Conservation (phyloP, 1,284 basidiomycete species). For the Sparassis latifolia region DNA sequence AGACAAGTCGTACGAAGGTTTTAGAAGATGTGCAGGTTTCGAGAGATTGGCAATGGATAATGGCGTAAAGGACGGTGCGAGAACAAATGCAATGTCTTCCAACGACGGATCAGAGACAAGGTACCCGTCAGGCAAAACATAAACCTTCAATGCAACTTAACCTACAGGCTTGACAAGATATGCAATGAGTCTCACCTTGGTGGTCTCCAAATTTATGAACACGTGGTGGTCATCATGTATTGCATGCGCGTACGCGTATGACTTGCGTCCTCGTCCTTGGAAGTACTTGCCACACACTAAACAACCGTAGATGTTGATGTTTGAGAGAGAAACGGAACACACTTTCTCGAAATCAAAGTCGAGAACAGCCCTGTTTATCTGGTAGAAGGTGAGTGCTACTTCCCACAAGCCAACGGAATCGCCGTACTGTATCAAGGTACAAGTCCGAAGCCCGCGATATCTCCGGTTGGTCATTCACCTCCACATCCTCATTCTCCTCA, state of each 20-base stretch:
- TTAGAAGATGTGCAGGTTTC: constrained; percentile 54
- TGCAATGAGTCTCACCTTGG: constrained; percentile 75
- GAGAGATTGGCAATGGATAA: constrained; percentile 46
- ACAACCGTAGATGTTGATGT: constrained; percentile 97
- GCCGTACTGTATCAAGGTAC: constrained; percentile 89
- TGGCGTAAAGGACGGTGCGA: constrained; percentile 77
- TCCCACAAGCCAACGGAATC: constrained; percentile 4
- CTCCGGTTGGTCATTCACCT: constrained; percentile 22
- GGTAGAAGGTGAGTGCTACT: neutral
- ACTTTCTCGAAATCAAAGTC: constrained; percentile 99
- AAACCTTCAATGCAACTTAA: constrained; percentile 69
- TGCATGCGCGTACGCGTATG: constrained; percentile 94
- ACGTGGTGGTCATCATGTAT: constrained; percentile 98
- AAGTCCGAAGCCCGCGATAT: constrained; percentile 73
- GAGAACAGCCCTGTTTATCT: constrained; percentile 82
- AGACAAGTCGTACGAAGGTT: constrained; percentile 79
- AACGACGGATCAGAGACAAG: constrained; percentile 92
- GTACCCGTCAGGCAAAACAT: constrained; percentile 97
- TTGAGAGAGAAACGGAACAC: constrained; percentile 92
- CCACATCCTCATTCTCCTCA: neutral
- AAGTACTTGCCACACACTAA: constrained; percentile 99
- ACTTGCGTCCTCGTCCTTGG: constrained; percentile 90
- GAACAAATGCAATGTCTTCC: constrained; percentile 89
- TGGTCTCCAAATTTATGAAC: constrained; percentile 91
- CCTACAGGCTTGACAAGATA: constrained; percentile 90